These are phyloP conservation scores for Aspergillus niger DNA, from an alignment of 2,329 filamentous ascomycete species.

Conservation along the genomic window DNA sequence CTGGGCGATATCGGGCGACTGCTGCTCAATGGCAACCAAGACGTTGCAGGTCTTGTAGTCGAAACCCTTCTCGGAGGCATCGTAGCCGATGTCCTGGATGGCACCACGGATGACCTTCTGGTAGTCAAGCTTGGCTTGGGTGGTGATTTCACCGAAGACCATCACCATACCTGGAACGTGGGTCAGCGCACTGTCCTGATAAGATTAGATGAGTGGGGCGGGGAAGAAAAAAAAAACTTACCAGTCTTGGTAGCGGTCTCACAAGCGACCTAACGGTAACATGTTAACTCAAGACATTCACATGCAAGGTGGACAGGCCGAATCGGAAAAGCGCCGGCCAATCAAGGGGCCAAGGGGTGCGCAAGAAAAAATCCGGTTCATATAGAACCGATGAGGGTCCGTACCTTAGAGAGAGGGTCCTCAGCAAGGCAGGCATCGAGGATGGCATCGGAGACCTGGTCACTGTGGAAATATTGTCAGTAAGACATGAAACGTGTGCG, in stretches of 20 bases:
- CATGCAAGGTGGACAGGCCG: neutral
- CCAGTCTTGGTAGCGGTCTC: constrained; percentile 99
- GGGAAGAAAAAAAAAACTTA: constrained; percentile 39
- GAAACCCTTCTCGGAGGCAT: constrained; percentile 95
- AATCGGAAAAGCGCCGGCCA: neutral
- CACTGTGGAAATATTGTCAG: constrained; percentile 49
- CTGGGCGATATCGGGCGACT: constrained; percentile 98
- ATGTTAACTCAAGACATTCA: constrained; percentile 17
- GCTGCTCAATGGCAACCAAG: constrained; percentile 97
- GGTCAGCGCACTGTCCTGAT: constrained; percentile 17
- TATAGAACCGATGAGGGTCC: constrained; percentile 3
- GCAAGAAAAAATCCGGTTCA: constrained; percentile 6
- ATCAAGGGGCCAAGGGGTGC: constrained; percentile 10
- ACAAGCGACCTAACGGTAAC: constrained; percentile 69
- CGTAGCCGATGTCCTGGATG: constrained; percentile 99
- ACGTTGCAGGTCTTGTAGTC: constrained; percentile 99
- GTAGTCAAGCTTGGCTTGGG: constrained; percentile 94
- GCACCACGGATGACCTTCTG: constrained; percentile 92
- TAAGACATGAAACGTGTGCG: neutral
- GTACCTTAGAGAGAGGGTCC: constrained; percentile 91
- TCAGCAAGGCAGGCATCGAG: constrained; percentile 95
- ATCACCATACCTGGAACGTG: constrained; percentile 72
- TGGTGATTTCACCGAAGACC: constrained; percentile 98
- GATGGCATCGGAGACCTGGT: constrained; percentile 97
- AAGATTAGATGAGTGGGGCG: constrained; percentile 13